Percentiles rank a stretch among this genome's conserved stretches.
phyloP scores from a whole-genome alignment of 371 early-diverging fungal species.

The Mucor velutinosus region DNA sequence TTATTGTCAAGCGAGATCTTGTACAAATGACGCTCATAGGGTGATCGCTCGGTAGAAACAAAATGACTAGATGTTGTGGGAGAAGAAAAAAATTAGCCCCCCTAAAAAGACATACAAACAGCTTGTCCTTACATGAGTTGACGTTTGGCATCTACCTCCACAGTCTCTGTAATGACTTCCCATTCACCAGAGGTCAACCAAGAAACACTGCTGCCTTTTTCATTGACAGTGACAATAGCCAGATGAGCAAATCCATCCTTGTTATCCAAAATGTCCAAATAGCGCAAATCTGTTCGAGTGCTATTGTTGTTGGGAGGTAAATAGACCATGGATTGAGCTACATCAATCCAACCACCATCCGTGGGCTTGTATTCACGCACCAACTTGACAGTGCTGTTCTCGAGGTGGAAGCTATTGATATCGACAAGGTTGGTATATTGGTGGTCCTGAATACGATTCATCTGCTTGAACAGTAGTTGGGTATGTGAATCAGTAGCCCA shows the following conservation, averaged over 20 bases:
- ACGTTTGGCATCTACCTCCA: conserved; percentile 59
- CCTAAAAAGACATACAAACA: background rate
- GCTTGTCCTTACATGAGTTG: conserved; percentile 56
- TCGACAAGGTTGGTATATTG: conserved; percentile 65
- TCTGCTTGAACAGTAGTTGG: conserved; percentile 75
- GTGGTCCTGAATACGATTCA: conserved; percentile 90
- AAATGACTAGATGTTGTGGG: conserved; percentile 47
- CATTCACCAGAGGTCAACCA: conserved; percentile 87
- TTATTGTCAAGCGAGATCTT: conserved; percentile 25
- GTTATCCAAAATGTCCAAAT: conserved; percentile 81
- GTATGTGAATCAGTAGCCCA: conserved; percentile 76
- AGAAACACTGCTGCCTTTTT: conserved; percentile 48
- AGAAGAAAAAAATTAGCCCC: background rate
- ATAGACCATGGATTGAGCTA: conserved; percentile 50
- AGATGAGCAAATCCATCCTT: conserved; percentile 80
- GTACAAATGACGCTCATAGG: conserved; percentile 81
- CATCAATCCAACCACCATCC: conserved; percentile 80
- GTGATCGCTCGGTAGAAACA: conserved; percentile 75
- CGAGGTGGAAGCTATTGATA: conserved; percentile 11
- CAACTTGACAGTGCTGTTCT: conserved; percentile 31
- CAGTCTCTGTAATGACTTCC: conserved; percentile 76
- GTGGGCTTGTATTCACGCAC: conserved; percentile 59
- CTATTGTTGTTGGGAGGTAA: conserved; percentile 40
- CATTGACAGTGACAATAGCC: conserved; percentile 63
- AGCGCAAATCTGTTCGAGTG: conserved; percentile 49